A percentile compares a stretch with the other conserved stretches of the same genome.
phyloP scores from a whole-genome alignment of 208 protist genomes.

The Trypanosoma grayi region DNA sequence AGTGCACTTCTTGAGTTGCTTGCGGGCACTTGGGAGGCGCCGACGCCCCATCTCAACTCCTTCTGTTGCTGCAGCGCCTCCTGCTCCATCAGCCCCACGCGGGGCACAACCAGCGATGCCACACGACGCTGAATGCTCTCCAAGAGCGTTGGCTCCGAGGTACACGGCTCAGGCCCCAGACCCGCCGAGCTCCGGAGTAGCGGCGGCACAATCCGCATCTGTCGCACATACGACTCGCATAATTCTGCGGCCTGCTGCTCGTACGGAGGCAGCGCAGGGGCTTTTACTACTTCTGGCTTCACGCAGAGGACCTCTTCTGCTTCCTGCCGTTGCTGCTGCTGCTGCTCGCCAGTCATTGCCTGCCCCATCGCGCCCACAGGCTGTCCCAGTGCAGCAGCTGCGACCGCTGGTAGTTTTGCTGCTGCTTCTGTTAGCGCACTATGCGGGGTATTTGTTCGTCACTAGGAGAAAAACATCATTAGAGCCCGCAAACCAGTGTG shows the following conservation, averaged over 20 bases:
- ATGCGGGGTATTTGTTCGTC: too few species aligned
- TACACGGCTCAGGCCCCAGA: background rate
- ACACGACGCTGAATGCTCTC: background rate
- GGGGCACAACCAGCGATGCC: background rate
- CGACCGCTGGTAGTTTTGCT: background rate
- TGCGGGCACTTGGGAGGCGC: background rate
- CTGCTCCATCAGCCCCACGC: constrained; percentile 1
- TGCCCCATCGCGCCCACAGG: background rate
- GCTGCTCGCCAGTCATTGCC: background rate
- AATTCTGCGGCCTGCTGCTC: background rate
- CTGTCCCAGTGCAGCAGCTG: too few species aligned
- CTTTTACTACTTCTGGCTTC: background rate
- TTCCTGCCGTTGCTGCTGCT: background rate
- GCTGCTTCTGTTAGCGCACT: too few species aligned
- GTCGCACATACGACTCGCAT: background rate
- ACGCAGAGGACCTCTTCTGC: background rate
- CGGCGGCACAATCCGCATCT: background rate
- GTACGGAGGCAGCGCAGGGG: background rate
- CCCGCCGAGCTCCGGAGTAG: background rate
- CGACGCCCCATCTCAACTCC: background rate
- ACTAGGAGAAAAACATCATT: too few species aligned
- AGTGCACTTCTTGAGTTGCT: background rate
- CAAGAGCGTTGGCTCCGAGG: background rate
- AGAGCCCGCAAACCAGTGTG: too few species aligned
- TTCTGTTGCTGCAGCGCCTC: constrained; percentile 1